phyloP scores from a whole-genome alignment of 192 early-diverging fungal species.

The Mortierella alpina region DNA sequence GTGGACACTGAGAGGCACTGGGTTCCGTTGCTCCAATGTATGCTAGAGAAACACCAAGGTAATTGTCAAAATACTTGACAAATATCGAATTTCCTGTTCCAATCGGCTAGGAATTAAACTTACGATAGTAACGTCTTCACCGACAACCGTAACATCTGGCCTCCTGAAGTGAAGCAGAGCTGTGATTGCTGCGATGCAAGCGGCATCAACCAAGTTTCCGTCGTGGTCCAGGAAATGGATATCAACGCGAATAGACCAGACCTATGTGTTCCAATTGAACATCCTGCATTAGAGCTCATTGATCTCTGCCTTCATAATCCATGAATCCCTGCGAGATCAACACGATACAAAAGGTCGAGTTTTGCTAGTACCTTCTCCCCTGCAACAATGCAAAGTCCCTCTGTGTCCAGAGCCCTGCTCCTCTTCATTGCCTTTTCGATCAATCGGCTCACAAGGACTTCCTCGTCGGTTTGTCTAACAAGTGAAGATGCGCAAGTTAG shows the following conservation, averaged over 20 bases:
- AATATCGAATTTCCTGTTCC: background rate
- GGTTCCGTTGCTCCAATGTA: slow-evolving; percentile 84
- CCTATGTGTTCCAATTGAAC: slow-evolving; percentile 34
- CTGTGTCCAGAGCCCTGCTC: slow-evolving; percentile 91
- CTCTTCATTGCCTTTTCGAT: slow-evolving; percentile 89
- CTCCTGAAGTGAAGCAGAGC: slow-evolving; percentile 91
- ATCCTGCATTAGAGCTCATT: too few species aligned
- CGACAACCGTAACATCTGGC: slow-evolving; percentile 96
- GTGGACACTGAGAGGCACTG: slow-evolving; percentile 94
- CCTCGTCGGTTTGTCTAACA: slow-evolving; percentile 78
- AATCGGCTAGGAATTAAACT: slow-evolving; percentile 41
- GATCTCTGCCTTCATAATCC: too few species aligned
- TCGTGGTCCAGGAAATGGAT: slow-evolving; percentile 93
- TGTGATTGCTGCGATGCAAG: slow-evolving; percentile 89
- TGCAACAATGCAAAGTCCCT: slow-evolving; percentile 95
- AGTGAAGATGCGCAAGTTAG: background rate
- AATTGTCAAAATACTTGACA: background rate
- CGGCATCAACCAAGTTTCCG: slow-evolving; percentile 94
- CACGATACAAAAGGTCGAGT: background rate
- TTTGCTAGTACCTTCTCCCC: slow-evolving; percentile 80
- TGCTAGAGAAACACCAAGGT: slow-evolving; percentile 68
- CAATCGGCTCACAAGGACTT: slow-evolving; percentile 85
- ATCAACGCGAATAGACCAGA: slow-evolving; percentile 93
- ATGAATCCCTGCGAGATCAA: too few species aligned
- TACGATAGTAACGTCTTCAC: slow-evolving; percentile 89